Conservation (phyloP, 73 alveolate genomes). For the Paramecium tetraurelia region DNA sequence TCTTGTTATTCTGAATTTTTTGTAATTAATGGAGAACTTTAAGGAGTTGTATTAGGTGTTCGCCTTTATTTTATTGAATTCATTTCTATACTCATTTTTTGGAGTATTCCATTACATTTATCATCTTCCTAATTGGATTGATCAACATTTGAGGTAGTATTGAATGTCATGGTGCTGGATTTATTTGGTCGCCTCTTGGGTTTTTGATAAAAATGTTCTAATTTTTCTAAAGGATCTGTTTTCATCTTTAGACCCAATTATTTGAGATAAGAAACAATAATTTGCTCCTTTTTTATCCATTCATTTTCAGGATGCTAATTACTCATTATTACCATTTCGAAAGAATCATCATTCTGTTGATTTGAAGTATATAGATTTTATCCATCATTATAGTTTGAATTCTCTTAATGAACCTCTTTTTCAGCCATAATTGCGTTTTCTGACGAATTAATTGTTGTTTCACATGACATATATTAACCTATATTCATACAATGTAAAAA, state of each 20-base stretch:
- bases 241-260: conserved; percentile 28
- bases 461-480: neutral
- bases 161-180: neutral
- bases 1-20: neutral
- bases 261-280: neutral
- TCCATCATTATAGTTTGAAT: neutral
- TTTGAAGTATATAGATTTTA: neutral
- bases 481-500: neutral
- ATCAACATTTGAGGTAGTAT: neutral
- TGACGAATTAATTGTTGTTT: neutral
- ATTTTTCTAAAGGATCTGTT: conserved; percentile 1
- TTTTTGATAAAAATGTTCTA: neutral
- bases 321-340: conserved; percentile 1
- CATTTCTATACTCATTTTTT: neutral
- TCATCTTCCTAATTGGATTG: neutral
- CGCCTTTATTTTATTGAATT: conserved; percentile 13
- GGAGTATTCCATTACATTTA: neutral
- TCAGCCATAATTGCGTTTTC: neutral
- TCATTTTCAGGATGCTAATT: conserved; percentile 5
- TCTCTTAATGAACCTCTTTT: neutral
- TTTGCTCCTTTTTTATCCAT: neutral
- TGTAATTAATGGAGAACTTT: conserved; percentile 20
- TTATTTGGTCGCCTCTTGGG: neutral
- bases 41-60: conserved; percentile 14
- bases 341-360: conserved; percentile 11